A percentile compares a stretch with the other conserved stretches of the same genome.
Conservation (phyloP, 345 rosid genomes). For the Camelina laxa region DNA sequence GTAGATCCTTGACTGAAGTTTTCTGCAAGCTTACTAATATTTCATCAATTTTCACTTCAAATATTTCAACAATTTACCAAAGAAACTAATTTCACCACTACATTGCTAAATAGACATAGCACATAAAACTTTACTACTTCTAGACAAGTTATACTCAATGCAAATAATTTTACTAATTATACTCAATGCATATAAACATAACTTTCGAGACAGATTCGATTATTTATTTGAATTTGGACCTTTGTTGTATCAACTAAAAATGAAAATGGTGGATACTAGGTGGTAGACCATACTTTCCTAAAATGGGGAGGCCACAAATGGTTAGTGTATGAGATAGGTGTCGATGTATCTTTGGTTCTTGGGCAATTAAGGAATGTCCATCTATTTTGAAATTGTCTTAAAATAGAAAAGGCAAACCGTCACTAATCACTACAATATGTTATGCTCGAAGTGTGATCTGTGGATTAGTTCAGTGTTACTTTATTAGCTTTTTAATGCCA, state of each 20-base stretch:
- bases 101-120: not conserved
- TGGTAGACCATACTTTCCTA: conserved; percentile 42
- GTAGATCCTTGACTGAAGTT: not conserved
- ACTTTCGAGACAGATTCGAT: not conserved
- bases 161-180: too few relatives aligned
- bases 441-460: not conserved
- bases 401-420: conserved; percentile 36
- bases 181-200: too few relatives aligned
- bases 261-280: conserved; percentile 17
- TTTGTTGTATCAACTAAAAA: conserved; percentile 16
- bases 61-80: not conserved
- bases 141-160: not conserved
- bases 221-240: conserved; percentile 1
- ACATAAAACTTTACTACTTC: not conserved
- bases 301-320: conserved; percentile 37
- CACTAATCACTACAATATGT: conserved; percentile 12
- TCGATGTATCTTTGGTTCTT: conserved; percentile 44
- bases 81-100: not conserved
- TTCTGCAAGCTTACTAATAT: not conserved
- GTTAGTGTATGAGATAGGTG: conserved; percentile 37
- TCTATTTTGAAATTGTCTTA: conserved; percentile 27
- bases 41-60: not conserved
- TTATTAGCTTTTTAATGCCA: not conserved
- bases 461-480: not conserved
- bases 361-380: conserved; percentile 41